Base-by-base conservation (phyloP, 2,329 filamentous ascomycete genomes). In the Alternaria triticimaculans region DNA sequence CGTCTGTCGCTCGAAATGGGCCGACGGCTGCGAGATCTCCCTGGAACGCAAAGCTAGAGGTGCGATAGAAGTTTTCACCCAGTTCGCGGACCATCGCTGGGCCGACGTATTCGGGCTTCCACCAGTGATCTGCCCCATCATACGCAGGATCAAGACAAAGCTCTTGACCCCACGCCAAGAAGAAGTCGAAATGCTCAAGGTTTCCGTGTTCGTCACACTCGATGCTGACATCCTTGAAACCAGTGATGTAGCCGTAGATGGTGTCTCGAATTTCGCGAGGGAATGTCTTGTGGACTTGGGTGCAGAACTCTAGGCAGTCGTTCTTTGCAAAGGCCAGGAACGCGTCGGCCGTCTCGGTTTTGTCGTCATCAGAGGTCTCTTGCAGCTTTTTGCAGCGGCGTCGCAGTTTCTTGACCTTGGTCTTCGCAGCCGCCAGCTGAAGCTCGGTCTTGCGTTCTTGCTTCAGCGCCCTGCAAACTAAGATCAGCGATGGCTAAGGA, bases 201-300 rank as follows among this genome's bases (percentile, higher is more conserved):
- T 26, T 26, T 26, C 25, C 25, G 25, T 26, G 25, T 26, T 26
- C 3, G 25, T 26, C 25, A 28, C 4, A 28, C 5, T 28, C 26
- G 4, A 28, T 28, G 26, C 9, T 37, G 37, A 41, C 28, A 6
- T 49, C n/a, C 1, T 49, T 15, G 15, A 11, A 20, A 18, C 28
- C 3, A 9, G 48, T 48, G 20, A 58, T 25, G 25, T 49, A 58
- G 20, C 20, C 10, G 41, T 64, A 64, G 18, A 64, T 64, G 6
- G 18, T 50, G 12, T 64, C 62, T 11, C 53, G 33, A 5, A 64
- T 25, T 26, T 64, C 62, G 18, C 62, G 62, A 2, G 61, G 58
- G 11, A 64, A 50, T 1, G 15, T 14, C 10, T 23, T 11, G 9
- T 41, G 14, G 14, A 64, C n/a, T 1, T 41, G 21, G 4, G 33